phyloP scores from a whole-genome alignment of 306 rosid genomes.

The Vigna angularis region DNA sequence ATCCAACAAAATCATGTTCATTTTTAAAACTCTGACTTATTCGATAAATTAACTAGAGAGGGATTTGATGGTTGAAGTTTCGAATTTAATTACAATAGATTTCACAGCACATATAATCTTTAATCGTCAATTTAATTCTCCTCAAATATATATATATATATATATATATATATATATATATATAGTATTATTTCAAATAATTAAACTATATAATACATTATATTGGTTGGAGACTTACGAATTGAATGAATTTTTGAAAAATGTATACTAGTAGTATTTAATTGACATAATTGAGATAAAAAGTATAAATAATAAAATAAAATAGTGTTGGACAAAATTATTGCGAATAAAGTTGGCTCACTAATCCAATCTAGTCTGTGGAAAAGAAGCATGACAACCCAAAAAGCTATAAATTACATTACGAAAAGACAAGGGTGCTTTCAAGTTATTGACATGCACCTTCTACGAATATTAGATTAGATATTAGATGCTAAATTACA shows the following conservation, averaged over 20 bases:
- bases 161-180: too few relatives aligned
- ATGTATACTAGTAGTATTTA: background rate
- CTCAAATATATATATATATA: too few relatives aligned
- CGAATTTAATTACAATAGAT: background rate
- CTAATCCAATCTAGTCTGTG: background rate
- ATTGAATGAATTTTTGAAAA: background rate
- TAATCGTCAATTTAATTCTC: background rate
- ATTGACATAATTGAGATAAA: background rate
- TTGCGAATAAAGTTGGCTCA: slow-evolving; percentile 5
- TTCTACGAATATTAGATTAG: slow-evolving; percentile 8
- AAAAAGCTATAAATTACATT: slow-evolving; percentile 20
- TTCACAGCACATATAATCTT: background rate
- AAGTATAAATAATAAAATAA: background rate
- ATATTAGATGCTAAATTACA: background rate
- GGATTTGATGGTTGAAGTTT: too few relatives aligned
- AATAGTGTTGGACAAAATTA: background rate
- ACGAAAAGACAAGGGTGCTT: slow-evolving; percentile 18
- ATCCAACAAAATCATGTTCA: too few relatives aligned
- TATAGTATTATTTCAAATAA: too few relatives aligned
- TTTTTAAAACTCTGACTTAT: too few relatives aligned
- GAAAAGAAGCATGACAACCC: background rate
- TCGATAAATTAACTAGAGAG: too few relatives aligned
- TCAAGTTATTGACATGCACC: slow-evolving; percentile 17
- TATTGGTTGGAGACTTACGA: too few relatives aligned
- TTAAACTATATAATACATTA: too few relatives aligned